Evolutionary conservation across 352 stramenopile genomes (phyloP), one percentile per base, ranked within the genome.

Genomic region (Phytophthora ramorum): DNA sequence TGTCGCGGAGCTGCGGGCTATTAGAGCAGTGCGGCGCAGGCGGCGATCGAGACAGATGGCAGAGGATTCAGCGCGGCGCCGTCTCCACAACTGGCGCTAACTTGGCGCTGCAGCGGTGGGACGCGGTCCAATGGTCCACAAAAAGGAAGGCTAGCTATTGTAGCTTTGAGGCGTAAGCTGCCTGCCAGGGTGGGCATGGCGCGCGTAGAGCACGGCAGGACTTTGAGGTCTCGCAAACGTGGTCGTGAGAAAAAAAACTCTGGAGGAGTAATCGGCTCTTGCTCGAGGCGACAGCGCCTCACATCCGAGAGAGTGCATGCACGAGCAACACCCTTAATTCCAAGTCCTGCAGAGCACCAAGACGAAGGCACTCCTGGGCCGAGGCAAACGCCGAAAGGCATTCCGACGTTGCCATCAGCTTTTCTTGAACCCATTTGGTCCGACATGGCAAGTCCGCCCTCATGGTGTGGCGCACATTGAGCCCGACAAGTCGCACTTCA

Each of bases 401-500:
- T 24, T 24, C 22, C 22, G 22, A 24, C 22, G 22, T 24, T 24
- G 22, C 22, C 22, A n/a, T n/a, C 26, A 32, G 26, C 26, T 34
- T 34, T 56, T 49, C n/a, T 65, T 65, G 58, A 53, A 41, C 32
- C 57, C 51, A 56, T 8, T 47, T 63, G 24, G 62, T 68, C 60
- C 59, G 59, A 55, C 50, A 19, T 16, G 8, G 35, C 14, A 41
- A 2, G n/a, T n/a, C n/a, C n/a, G 17, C 35, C 35, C 32, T 38
- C 7, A 41, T 7, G 7, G 28, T 40, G 34, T 40, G 34, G 12
- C 34, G 3, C 10, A 40, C 34, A 47, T 17, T 47, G 28, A 45
- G n/a, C 9, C 0, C 43, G 47, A 50, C 24, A 49, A 10, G 28
- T 19, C 38, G 22, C 30, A 46, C 40, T 59, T 53, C 32, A 53